A percentile compares a stretch with the other conserved stretches of the same genome.
phyloP scores from a whole-genome alignment of 768 basidiomycete genomes.

The Mycena latifolia region DNA sequence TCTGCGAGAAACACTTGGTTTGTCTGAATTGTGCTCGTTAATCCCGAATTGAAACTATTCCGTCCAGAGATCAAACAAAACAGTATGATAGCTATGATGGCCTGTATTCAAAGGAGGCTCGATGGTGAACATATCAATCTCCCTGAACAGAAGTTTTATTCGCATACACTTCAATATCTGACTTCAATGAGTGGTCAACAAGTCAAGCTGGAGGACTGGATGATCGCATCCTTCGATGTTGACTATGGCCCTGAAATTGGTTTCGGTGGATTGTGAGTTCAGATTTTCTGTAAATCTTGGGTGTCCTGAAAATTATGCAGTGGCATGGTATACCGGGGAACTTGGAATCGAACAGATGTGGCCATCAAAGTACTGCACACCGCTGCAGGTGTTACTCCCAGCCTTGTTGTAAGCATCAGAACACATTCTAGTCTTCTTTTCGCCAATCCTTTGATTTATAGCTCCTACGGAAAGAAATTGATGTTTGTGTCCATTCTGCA shows the following conservation, averaged over 20 bases:
- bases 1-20: too few relatives aligned
- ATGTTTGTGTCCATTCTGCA: too few relatives aligned
- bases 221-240: conserved; percentile 22
- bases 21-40: neutral
- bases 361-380: conserved; percentile 15
- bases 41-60: too few relatives aligned
- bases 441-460: neutral
- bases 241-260: conserved; percentile 20
- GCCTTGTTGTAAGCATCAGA: too few relatives aligned
- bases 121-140: too few relatives aligned
- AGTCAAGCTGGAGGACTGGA: conserved; percentile 29
- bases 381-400: neutral
- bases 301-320: neutral
- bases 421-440: neutral
- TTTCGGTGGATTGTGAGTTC: conserved; percentile 22
- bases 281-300: neutral
- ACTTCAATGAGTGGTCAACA: too few relatives aligned
- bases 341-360: conserved; percentile 23
- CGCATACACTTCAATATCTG: too few relatives aligned
- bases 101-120: too few relatives aligned
- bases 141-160: too few relatives aligned
- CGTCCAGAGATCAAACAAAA: conserved; percentile 17
- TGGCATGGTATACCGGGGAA: conserved; percentile 14
- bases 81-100: conserved; percentile 6
- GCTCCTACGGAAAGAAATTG: conserved; percentile 17